Conservation (phyloP, 176 grass and related monocot genomes). For the Musa itinerans region DNA sequence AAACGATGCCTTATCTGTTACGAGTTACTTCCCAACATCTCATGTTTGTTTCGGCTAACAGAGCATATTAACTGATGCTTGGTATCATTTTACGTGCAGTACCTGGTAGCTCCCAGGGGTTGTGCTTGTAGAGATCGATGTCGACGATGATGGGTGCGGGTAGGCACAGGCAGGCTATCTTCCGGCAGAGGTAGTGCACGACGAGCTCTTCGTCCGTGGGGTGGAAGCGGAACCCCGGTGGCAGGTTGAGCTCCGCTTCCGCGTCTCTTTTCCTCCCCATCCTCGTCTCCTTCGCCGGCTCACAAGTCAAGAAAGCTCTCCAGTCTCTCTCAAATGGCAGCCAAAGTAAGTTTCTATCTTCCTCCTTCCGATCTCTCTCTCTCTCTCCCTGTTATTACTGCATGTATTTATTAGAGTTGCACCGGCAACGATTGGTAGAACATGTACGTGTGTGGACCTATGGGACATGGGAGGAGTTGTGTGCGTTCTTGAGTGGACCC, state of each 20-base stretch:
- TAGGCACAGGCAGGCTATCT: slow-evolving; percentile 12
- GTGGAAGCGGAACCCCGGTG: slow-evolving; percentile 75
- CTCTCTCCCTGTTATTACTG: neutral
- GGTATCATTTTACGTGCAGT: slow-evolving; percentile 2
- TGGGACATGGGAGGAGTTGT: no score
- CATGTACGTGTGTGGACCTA: neutral
- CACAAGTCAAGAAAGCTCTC: no score
- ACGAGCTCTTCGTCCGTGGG: slow-evolving; percentile 85
- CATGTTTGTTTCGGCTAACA: neutral
- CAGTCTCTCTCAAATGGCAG: neutral
- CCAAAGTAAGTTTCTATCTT: neutral
- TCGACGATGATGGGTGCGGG: slow-evolving; percentile 65
- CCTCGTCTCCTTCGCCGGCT: neutral
- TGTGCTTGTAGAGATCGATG: slow-evolving; percentile 68
- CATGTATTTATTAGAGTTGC: neutral
- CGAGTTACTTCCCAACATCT: no score
- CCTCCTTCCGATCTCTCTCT: neutral
- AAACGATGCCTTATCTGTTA: slow-evolving; percentile 6
- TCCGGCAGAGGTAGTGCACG: slow-evolving; percentile 64
- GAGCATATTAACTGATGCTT: no score
- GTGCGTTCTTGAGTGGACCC: no score
- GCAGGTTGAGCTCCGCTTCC: slow-evolving; percentile 79
- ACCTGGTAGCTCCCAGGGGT: slow-evolving; percentile 79
- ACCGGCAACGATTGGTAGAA: neutral
- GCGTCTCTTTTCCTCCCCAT: slow-evolving; percentile 42